Evolutionary conservation across 2,329 filamentous ascomycete species (phyloP).

Genomic region (Rhexocercosporidium sp.): DNA sequence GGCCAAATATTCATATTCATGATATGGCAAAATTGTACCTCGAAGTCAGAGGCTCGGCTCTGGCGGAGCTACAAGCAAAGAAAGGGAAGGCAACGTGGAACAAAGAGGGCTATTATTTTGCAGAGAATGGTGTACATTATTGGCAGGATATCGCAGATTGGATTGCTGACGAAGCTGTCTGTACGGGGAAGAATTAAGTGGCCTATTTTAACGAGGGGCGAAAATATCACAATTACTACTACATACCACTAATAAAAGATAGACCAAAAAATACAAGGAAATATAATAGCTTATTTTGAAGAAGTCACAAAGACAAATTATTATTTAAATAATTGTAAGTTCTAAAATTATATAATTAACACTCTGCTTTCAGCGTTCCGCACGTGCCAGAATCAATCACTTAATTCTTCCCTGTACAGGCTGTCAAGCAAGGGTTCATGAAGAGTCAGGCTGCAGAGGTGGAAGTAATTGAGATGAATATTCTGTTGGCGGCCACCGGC

Average conservation of each 20-base stretch:
- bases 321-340: no score
- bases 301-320: no score
- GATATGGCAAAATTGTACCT: slow-evolving; percentile 61
- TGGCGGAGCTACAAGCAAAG: slow-evolving; percentile 37
- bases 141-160: slow-evolving; percentile 65
- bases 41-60: slow-evolving; percentile 57
- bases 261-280: no score
- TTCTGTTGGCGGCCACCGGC: not conserved
- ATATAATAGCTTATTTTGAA: no score
- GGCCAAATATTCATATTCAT: slow-evolving; percentile 63
- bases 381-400: no score
- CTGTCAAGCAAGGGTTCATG: slow-evolving; percentile 53
- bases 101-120: slow-evolving; percentile 68
- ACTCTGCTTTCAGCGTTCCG: no score
- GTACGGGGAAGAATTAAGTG: no score
- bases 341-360: no score
- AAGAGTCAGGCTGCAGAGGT: not conserved
- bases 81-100: slow-evolving; percentile 55
- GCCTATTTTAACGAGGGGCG: no score
- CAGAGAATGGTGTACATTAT: slow-evolving; percentile 63
- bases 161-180: slow-evolving; percentile 61
- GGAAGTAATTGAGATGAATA: not conserved
- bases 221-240: no score
- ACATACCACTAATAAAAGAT: no score
- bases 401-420: no score